Evolutionary conservation across 495 filamentous ascomycete species (phyloP).

Genomic region (Copromyces sp.): DNA sequence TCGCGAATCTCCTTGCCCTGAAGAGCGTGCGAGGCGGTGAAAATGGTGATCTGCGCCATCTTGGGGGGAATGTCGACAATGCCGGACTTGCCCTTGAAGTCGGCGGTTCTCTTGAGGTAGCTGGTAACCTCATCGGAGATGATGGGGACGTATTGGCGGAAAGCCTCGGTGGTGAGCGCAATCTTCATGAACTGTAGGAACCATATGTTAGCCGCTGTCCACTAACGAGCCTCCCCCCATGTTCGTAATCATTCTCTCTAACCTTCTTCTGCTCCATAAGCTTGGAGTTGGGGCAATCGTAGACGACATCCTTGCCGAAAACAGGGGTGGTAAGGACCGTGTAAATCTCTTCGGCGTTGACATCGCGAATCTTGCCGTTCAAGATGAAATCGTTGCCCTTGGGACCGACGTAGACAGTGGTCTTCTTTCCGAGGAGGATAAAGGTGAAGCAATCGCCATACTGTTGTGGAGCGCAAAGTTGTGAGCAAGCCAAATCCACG

Average conservation of each 20-base stretch:
- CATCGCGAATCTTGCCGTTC: constrained; percentile 73
- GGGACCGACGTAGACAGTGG: constrained; percentile 66
- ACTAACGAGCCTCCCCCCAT: background rate
- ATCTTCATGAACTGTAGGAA: constrained; percentile 68
- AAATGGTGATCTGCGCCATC: constrained; percentile 81
- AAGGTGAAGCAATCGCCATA: constrained; percentile 57
- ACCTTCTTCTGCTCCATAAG: constrained; percentile 37
- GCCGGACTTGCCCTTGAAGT: constrained; percentile 59
- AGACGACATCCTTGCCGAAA: constrained; percentile 78
- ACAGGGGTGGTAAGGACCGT: constrained; percentile 73
- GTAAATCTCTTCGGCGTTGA: constrained; percentile 77
- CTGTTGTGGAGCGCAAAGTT: constrained; percentile 9
- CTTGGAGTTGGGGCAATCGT: constrained; percentile 80
- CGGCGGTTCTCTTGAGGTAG: constrained; percentile 53
- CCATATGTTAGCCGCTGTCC: background rate
- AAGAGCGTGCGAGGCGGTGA: constrained; percentile 68
- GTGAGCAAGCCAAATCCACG: background rate
- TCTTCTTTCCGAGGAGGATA: constrained; percentile 66
- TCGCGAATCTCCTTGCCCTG: constrained; percentile 74
- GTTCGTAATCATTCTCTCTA: background rate
- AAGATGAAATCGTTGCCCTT: constrained; percentile 80
- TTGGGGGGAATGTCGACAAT: constrained; percentile 51
- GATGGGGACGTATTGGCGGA: constrained; percentile 66
- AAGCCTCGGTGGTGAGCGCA: constrained; percentile 66
- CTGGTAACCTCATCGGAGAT: constrained; percentile 65